phyloP scores from a whole-genome alignment of 1,139 yeast genomes.

The Sugiyamaella grinbergsii region DNA sequence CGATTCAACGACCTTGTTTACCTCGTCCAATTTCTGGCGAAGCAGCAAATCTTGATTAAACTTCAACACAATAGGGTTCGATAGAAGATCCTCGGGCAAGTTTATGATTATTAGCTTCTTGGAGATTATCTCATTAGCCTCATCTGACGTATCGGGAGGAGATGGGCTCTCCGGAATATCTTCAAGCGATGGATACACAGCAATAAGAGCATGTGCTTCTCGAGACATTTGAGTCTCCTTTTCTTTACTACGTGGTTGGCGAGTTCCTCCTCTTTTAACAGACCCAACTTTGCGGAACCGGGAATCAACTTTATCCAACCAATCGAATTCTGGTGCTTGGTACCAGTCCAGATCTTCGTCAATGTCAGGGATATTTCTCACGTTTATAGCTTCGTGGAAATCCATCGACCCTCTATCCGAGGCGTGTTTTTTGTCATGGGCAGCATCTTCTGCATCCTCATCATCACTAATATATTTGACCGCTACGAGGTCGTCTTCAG shows the following conservation, averaged over 20 bases:
- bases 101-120: slow-evolving; percentile 24
- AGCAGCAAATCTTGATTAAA: slow-evolving; percentile 7
- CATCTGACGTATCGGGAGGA: slow-evolving; percentile 32
- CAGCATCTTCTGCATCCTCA: slow-evolving; percentile 39
- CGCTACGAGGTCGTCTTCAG: slow-evolving; percentile 44
- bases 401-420: slow-evolving; percentile 37
- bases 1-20: background rate
- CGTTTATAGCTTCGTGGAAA: slow-evolving; percentile 39
- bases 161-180: slow-evolving; percentile 40
- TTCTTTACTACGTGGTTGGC: slow-evolving; percentile 36
- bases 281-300: slow-evolving; percentile 30
- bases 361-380: slow-evolving; percentile 30
- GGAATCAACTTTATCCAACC: slow-evolving; percentile 23
- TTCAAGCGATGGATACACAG: slow-evolving; percentile 33
- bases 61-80: slow-evolving; percentile 22
- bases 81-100: slow-evolving; percentile 22
- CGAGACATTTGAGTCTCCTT: slow-evolving; percentile 35
- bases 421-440: slow-evolving; percentile 26
- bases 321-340: slow-evolving; percentile 37
- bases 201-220: slow-evolving; percentile 36
- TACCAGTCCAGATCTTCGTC: slow-evolving; percentile 40
- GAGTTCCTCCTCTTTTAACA: slow-evolving; percentile 39
- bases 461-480: slow-evolving; percentile 47
- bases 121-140: slow-evolving; percentile 8
- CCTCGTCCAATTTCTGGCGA: background rate